Evolutionary conservation across 2,329 filamentous ascomycete species (phyloP), one percentile per base, ranked within the genome.

Genomic region (Xylariaceae sp.): DNA sequence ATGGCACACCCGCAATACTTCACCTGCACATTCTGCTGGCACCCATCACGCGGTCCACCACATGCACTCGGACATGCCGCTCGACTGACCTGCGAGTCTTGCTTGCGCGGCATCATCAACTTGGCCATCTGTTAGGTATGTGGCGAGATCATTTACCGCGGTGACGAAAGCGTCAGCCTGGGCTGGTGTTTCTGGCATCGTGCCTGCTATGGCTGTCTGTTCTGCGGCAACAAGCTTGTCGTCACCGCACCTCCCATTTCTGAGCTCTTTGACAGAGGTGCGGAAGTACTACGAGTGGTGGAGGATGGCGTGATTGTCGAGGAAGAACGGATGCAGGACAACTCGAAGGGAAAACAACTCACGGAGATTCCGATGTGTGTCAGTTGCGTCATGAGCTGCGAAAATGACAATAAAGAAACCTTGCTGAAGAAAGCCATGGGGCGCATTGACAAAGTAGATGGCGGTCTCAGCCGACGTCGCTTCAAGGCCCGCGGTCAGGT

Each of bases 181-280:
- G 79, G 79, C 0, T 83, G 76, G 80, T 82, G 78, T 60, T 83
- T 83, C 61, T 83, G 79, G 81, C 80, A 83, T 60, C 70, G 72
- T 38, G 70, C 66, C 1, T 83, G 79, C 62, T 83, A 81, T 63
- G 79, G 80, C 14, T 83, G 79, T 61, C 61, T 83, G 54, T 66
- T 82, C 38, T 83, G 71, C 51, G 77, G 79, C 16, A 73, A 65
- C 50, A 70, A 66, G 53, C 57, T 67, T 12, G 63, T 76, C 2
- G 68, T 70, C 18, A 61, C 60, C 17, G 74, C 70, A 2, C 60
- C 71, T 17, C 60, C 56, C 2, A 54, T 76, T 1, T 53, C 55
- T 46, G 68, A 73, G 7, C 55, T 77, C 55, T 75, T 67, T 49
- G 52, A 19, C 1, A 17, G 36, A 22, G 53, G 42, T 10, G 33